Percentiles rank a stretch among this genome's conserved stretches.
phyloP scores from a whole-genome alignment of 1,284 basidiomycete species.

The Rhizoctonia solani region DNA sequence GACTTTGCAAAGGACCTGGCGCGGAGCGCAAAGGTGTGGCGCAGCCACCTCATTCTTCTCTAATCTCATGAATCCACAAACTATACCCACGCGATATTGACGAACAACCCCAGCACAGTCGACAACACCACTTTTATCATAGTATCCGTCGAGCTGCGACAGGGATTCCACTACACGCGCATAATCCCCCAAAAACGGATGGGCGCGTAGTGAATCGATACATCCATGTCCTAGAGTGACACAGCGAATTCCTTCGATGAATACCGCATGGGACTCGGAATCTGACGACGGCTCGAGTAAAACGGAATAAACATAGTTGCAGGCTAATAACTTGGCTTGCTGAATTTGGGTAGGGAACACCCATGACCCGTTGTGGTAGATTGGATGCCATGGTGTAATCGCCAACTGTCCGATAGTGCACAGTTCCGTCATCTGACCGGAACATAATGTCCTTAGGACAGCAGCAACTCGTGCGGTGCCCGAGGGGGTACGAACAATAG shows the following conservation, averaged over 20 bases:
- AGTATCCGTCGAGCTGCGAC: constrained; percentile 3
- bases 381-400: constrained; percentile 40
- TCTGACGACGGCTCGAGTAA: constrained; percentile 36
- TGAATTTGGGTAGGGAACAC: constrained; percentile 40
- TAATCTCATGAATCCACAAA: constrained; percentile 28
- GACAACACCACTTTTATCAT: constrained; percentile 14
- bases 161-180: constrained; percentile 25
- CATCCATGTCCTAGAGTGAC: constrained; percentile 39
- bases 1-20: background rate
- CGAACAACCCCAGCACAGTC: constrained; percentile 21
- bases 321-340: constrained; percentile 3
- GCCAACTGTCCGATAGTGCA: constrained; percentile 36
- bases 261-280: constrained; percentile 35
- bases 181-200: constrained; percentile 37
- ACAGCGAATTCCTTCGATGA: constrained; percentile 36
- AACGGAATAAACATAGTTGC: constrained; percentile 40
- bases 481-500: constrained; percentile 30
- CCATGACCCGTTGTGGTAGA: constrained; percentile 36
- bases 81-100: constrained; percentile 11
- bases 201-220: constrained; percentile 31
- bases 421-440: constrained; percentile 6
- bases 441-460: constrained; percentile 28
- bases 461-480: constrained; percentile 35
- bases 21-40: background rate
- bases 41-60: background rate